Percentiles rank a stretch among this genome's conserved stretches.
Conservation (phyloP, 1,284 basidiomycete species). For the Ceratobasidium theobromae region DNA sequence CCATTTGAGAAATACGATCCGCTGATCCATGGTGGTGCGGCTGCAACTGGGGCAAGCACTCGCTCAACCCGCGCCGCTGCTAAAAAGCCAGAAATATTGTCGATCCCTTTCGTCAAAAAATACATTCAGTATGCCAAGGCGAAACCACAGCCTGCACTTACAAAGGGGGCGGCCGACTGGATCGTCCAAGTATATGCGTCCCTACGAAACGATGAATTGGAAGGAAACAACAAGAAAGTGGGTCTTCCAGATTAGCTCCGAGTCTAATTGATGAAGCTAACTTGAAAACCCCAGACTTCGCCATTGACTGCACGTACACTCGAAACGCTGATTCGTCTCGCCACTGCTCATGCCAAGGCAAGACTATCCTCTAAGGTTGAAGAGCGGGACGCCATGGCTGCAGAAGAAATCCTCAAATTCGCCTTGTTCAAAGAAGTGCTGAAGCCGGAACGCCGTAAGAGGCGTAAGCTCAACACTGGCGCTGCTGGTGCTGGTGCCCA, state of each 20-base stretch:
- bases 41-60: slow-evolving; percentile 40
- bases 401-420: slow-evolving; percentile 94
- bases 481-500: slow-evolving; percentile 46
- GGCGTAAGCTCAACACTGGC: slow-evolving; percentile 74
- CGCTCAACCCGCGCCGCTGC: slow-evolving; percentile 32
- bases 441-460: slow-evolving; percentile 74
- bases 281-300: slow-evolving; percentile 73
- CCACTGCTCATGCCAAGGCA: slow-evolving; percentile 97
- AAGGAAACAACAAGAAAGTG: slow-evolving; percentile 88
- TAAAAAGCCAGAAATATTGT: slow-evolving; percentile 82
- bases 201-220: slow-evolving; percentile 89
- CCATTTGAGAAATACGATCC: slow-evolving; percentile 98
- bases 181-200: slow-evolving; percentile 93
- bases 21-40: slow-evolving; percentile 84
- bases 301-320: slow-evolving; percentile 98
- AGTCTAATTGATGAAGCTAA: slow-evolving; percentile 3
- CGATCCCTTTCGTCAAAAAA: slow-evolving; percentile 95
- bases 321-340: slow-evolving; percentile 96
- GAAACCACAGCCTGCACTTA: slow-evolving; percentile 80
- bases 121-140: slow-evolving; percentile 98
- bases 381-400: slow-evolving; percentile 83
- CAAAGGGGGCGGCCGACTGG: slow-evolving; percentile 91
- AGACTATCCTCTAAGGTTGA: slow-evolving; percentile 86
- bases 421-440: slow-evolving; percentile 98
- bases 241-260: slow-evolving; percentile 38